These are phyloP conservation scores for Phytopythium litorale DNA, from an alignment of 352 stramenopile genomes.

Conservation along the genomic window DNA sequence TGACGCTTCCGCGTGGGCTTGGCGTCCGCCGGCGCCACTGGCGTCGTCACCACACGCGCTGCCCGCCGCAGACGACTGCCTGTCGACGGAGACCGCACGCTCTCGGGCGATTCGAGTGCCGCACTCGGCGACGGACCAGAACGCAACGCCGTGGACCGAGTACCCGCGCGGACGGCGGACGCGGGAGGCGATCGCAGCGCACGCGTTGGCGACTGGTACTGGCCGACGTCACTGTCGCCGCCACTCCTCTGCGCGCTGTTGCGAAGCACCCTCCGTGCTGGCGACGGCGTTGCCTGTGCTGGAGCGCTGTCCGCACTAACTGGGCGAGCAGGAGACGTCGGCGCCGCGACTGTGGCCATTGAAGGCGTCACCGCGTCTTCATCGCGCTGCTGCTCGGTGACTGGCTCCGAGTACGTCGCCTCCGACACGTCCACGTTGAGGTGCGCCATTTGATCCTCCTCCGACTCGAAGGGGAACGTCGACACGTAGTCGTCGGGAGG, in stretches of 20 bases:
- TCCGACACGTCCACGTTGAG: conserved; percentile 6
- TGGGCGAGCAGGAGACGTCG: background rate
- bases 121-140: background rate
- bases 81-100: background rate
- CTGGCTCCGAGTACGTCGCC: conserved; percentile 8
- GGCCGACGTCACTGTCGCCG: background rate
- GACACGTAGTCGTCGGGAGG: conserved; percentile 55
- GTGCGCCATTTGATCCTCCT: conserved; percentile 24
- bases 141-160: background rate
- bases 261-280: background rate
- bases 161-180: background rate
- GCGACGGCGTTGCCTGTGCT: background rate
- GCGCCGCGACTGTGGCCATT: background rate
- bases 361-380: too few relatives aligned
- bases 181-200: background rate
- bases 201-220: background rate
- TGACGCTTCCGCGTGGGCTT: conserved; percentile 30
- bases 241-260: background rate
- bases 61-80: conserved; percentile 14
- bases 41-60: conserved; percentile 20
- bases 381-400: background rate
- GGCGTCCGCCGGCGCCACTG: background rate
- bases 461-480: conserved; percentile 30
- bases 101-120: background rate
- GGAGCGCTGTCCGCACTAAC: background rate